These are phyloP conservation scores for Lathyrus sativus DNA, from an alignment of 306 rosid species.

Conservation along the genomic window DNA sequence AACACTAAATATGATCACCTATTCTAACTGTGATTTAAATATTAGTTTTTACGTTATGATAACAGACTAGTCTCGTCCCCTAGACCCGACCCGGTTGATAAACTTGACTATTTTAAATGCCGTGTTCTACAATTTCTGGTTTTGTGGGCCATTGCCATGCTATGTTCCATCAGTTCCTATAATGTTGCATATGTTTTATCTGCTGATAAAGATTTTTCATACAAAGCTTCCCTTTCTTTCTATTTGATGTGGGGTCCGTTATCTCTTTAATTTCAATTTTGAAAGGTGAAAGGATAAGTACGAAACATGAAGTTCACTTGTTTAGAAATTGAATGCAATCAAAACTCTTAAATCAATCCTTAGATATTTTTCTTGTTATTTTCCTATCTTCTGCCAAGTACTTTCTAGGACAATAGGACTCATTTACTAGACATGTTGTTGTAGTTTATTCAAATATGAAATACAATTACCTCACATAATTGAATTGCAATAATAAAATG, in stretches of 20 bases:
- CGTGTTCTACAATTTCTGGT: slow-evolving; percentile 8
- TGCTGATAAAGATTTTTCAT: slow-evolving; percentile 38
- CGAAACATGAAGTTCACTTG: background rate
- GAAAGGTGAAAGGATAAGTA: slow-evolving; percentile 27
- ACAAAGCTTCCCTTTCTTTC: slow-evolving; percentile 26
- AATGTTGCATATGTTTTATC: slow-evolving; percentile 19
- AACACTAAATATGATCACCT: no score
- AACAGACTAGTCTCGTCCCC: background rate
- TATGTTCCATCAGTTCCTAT: slow-evolving; percentile 37
- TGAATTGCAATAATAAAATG: slow-evolving; percentile 30
- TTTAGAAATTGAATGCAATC: slow-evolving; percentile 13
- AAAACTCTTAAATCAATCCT: background rate
- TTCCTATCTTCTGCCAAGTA: slow-evolving; percentile 7
- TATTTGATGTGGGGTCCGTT: slow-evolving; percentile 19
- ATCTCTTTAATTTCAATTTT: slow-evolving; percentile 31
- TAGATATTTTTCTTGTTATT: slow-evolving; percentile 1
- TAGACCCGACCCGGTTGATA: background rate
- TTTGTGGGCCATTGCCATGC: slow-evolving; percentile 4
- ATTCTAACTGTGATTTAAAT: background rate
- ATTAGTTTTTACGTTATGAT: no score
- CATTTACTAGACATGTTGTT: background rate
- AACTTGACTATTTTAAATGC: slow-evolving; percentile 4
- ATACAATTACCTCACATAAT: slow-evolving; percentile 6
- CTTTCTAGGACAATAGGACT: background rate
- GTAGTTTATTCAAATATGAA: slow-evolving; percentile 9